A percentile compares a stretch with the other conserved stretches of the same genome.
Conservation (phyloP, 2,329 filamentous ascomycete genomes). For the Verticillium klebahnii region DNA sequence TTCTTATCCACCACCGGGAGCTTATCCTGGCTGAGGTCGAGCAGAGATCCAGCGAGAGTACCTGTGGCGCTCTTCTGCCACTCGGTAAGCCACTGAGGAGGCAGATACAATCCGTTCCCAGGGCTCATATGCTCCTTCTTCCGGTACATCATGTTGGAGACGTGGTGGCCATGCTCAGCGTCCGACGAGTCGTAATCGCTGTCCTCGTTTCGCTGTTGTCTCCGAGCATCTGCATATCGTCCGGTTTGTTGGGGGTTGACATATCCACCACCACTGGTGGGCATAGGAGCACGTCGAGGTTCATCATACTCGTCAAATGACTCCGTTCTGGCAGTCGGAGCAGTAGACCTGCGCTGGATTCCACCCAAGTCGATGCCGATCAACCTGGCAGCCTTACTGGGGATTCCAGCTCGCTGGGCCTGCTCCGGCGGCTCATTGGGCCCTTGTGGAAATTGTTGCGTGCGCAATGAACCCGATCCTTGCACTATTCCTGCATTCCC, state of each 20-base stretch:
- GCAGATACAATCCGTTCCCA: constrained; percentile 53
- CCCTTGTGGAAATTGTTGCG: constrained; percentile 27
- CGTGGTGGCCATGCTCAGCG: constrained; percentile 21
- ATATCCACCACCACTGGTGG: constrained; percentile 4
- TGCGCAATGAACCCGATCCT: constrained; percentile 14
- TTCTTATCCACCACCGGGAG: constrained; percentile 37
- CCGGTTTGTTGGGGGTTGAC: constrained; percentile 2
- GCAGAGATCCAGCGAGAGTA: constrained; percentile 50
- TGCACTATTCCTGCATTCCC: constrained; percentile 9
- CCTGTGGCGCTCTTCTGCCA: constrained; percentile 67
- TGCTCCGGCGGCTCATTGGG: constrained; percentile 8
- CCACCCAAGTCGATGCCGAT: constrained; percentile 9
- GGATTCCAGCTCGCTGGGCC: constrained; percentile 4
- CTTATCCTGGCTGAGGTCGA: constrained; percentile 50
- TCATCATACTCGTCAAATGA: constrained; percentile 6
- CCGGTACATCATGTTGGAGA: constrained; percentile 36
- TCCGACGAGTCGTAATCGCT: constrained; percentile 1
- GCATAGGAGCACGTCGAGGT: neutral
- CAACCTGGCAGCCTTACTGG: constrained; percentile 13
- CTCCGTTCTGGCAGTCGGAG: constrained; percentile 3
- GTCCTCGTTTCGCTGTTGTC: constrained; percentile 2
- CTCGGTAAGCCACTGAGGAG: constrained; percentile 61
- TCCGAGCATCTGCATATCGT: constrained; percentile 1
- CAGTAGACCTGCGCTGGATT: constrained; percentile 11
- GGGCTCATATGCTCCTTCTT: constrained; percentile 37